These are phyloP conservation scores for Fraxinus quadrangulata DNA, from an alignment of 257 asterid species.

Conservation along the genomic window DNA sequence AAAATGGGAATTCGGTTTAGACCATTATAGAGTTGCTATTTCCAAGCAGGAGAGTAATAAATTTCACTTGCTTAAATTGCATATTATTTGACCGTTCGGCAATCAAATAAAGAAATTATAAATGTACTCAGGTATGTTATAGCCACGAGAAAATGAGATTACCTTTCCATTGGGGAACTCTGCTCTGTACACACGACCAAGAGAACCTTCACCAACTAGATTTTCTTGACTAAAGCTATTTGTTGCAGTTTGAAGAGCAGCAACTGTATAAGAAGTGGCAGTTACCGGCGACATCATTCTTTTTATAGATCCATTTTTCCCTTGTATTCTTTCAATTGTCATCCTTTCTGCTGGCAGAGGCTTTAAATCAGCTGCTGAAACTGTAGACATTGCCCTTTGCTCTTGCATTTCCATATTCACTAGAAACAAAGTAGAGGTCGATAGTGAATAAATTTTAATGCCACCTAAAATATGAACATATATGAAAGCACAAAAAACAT, in stretches of 20 bases:
- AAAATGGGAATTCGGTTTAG: background rate
- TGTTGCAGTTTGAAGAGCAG: conserved; percentile 86
- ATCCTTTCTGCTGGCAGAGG: conserved; percentile 69
- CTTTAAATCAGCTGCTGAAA: conserved; percentile 59
- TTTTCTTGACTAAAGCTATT: conserved; percentile 97
- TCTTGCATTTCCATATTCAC: conserved; percentile 70
- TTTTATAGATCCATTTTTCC: conserved; percentile 72
- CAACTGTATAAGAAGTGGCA: conserved; percentile 79
- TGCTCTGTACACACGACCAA: conserved; percentile 95
- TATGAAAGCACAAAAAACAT: conserved; percentile 19
- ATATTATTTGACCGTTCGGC: background rate
- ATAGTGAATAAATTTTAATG: conserved; percentile 16
- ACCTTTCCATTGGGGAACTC: conserved; percentile 93
- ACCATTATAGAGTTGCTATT: conserved; percentile 11
- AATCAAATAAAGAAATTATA: conserved; percentile 17
- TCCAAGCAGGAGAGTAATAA: background rate
- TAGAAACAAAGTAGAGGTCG: conserved; percentile 36
- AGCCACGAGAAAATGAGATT: conserved; percentile 26
- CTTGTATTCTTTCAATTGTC: conserved; percentile 64
- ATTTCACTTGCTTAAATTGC: conserved; percentile 9
- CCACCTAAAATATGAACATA: conserved; percentile 12
- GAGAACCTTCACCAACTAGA: conserved; percentile 94
- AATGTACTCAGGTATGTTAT: background rate
- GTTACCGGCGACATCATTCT: conserved; percentile 74
- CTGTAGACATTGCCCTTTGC: conserved; percentile 58